These are phyloP conservation scores for Gossypium davidsonii DNA, from an alignment of 441 rosid genomes.

Conservation along the genomic window DNA sequence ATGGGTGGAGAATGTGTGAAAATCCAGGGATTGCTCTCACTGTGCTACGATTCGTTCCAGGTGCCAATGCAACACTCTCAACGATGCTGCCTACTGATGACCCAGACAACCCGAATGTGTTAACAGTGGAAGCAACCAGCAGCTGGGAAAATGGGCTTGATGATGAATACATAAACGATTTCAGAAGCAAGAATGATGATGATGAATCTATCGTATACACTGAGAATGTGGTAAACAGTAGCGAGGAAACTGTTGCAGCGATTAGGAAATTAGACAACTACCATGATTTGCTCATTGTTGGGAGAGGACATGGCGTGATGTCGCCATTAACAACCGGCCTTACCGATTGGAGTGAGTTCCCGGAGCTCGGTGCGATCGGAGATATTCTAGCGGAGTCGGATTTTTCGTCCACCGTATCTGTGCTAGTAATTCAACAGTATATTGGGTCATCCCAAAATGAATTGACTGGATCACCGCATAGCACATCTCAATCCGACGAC, in stretches of 20 bases:
- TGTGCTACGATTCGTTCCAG: slow-evolving; percentile 51
- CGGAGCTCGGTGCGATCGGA: slow-evolving; percentile 92
- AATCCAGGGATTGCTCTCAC: slow-evolving; percentile 58
- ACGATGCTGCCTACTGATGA: neutral
- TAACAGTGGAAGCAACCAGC: slow-evolving; percentile 25
- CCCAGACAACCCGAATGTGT: slow-evolving; percentile 11
- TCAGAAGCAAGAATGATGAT: slow-evolving; percentile 32
- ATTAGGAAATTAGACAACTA: slow-evolving; percentile 56
- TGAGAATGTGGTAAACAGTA: slow-evolving; percentile 57
- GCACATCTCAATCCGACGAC: slow-evolving; percentile 27
- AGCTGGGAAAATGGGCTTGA: slow-evolving; percentile 47
- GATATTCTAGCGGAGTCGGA: slow-evolving; percentile 90
- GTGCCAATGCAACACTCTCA: slow-evolving; percentile 26
- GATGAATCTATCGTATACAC: slow-evolving; percentile 37
- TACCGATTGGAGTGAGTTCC: slow-evolving; percentile 95
- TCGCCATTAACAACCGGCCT: slow-evolving; percentile 80
- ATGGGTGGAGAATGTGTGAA: slow-evolving; percentile 76
- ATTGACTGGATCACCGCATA: slow-evolving; percentile 31
- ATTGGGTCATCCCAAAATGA: slow-evolving; percentile 33
- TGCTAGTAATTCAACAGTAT: slow-evolving; percentile 79
- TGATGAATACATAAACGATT: slow-evolving; percentile 45
- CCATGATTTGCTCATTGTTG: slow-evolving; percentile 77
- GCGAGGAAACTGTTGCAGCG: slow-evolving; percentile 75
- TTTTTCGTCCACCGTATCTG: slow-evolving; percentile 70
- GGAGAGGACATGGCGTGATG: slow-evolving; percentile 71